These are phyloP conservation scores for Cenchrus purpureus DNA, from an alignment of 176 grass and related monocot species.

Conservation along the genomic window DNA sequence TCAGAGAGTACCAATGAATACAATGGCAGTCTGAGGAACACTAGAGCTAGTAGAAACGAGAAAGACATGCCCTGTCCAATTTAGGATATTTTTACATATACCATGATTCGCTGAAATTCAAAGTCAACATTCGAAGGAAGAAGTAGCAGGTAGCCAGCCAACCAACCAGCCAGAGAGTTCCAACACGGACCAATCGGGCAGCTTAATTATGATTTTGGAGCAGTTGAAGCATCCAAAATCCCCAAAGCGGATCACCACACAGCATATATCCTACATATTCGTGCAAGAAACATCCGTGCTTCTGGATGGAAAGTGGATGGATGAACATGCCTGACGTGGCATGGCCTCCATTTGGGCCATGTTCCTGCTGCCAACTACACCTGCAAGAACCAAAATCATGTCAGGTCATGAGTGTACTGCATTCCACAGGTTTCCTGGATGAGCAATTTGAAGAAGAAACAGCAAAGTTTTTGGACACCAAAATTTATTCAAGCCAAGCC, in stretches of 20 bases:
- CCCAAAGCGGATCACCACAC: neutral
- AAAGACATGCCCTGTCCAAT: neutral
- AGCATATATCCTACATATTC: neutral
- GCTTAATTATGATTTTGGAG: neutral
- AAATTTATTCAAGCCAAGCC: neutral
- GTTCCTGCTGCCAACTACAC: too few relatives aligned
- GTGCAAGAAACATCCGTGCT: neutral
- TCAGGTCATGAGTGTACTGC: too few relatives aligned
- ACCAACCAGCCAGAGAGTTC: conserved; percentile 3
- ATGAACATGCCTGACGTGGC: neutral
- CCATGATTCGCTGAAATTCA: neutral
- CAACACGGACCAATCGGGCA: conserved; percentile 16
- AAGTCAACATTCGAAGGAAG: conserved; percentile 2
- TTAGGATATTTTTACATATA: neutral
- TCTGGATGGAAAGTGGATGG: neutral
- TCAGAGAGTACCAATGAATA: too few relatives aligned
- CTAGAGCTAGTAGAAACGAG: neutral
- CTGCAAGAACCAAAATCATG: too few relatives aligned
- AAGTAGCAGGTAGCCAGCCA: neutral
- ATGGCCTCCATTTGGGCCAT: too few relatives aligned
- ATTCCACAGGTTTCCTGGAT: too few relatives aligned
- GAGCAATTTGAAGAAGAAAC: neutral
- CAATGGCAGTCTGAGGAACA: neutral
- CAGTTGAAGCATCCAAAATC: neutral
- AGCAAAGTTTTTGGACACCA: neutral